Evolutionary conservation across 148 eudicot genomes (phyloP).

Genomic region (Vaccinium myrtillus): DNA sequence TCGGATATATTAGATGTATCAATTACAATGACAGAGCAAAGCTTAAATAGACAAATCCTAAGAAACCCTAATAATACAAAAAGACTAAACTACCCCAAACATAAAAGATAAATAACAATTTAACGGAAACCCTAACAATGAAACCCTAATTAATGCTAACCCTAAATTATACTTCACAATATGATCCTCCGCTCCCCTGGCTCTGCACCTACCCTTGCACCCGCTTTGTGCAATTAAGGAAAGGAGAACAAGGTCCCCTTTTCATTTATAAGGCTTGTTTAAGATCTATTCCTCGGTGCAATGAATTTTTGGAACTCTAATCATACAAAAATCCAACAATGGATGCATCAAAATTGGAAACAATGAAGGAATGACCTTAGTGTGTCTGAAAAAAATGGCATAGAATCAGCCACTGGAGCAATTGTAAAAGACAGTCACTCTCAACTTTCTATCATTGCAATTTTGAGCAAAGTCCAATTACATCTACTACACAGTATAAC

Average conservation of each 20-base stretch:
- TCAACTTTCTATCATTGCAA: background rate
- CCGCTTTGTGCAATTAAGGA: background rate
- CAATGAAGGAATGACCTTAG: background rate
- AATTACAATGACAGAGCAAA: no score
- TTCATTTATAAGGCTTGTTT: background rate
- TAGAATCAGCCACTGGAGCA: constrained; percentile 8
- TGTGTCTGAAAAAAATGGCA: background rate
- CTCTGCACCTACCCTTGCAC: background rate
- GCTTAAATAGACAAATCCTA: no score
- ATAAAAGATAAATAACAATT: no score
- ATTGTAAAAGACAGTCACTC: background rate
- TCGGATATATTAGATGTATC: no score
- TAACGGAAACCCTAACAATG: no score
- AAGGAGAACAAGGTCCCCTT: background rate
- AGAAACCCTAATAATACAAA: no score
- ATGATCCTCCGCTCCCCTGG: no score
- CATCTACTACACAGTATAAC: background rate
- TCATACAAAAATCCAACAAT: constrained; percentile 3
- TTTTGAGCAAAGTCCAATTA: background rate
- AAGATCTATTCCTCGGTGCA: background rate
- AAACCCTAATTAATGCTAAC: no score
- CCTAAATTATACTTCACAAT: no score
- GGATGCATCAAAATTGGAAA: background rate
- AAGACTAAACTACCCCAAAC: no score
- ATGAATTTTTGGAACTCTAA: no score